Percentiles rank a stretch among this genome's conserved stretches.
Evolutionary conservation across 2,329 filamentous ascomycete genomes (phyloP).

Genomic region (Penicillium sp.): DNA sequence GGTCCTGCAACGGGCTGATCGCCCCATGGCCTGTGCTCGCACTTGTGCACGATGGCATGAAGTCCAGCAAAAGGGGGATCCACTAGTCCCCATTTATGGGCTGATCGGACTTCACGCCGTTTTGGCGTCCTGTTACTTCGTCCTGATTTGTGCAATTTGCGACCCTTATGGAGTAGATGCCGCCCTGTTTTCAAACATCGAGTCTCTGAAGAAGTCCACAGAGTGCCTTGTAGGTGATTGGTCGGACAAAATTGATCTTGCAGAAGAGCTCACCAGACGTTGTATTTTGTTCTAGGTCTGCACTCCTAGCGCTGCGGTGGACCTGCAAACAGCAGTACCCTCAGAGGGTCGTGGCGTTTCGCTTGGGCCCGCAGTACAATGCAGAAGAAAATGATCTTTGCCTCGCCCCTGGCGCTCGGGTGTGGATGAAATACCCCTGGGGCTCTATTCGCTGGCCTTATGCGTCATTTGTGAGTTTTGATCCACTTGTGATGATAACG

Average conservation of each 20-base stretch:
- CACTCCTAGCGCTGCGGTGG: neutral
- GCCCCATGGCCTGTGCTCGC: conserved; percentile 16
- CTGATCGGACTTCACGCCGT: conserved; percentile 19
- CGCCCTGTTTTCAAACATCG: neutral
- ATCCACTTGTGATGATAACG: conserved; percentile 4
- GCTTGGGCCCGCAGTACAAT: neutral
- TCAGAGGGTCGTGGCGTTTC: neutral
- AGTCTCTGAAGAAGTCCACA: neutral
- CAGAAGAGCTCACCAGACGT: neutral
- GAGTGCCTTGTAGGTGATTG: neutral
- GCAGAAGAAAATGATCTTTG: neutral
- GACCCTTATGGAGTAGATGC: neutral
- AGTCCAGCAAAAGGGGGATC: neutral
- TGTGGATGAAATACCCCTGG: neutral
- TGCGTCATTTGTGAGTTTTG: conserved; percentile 4
- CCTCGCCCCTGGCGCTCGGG: neutral
- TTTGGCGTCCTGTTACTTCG: neutral
- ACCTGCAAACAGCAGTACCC: neutral
- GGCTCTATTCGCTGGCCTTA: conserved; percentile 5
- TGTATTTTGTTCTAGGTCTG: neutral
- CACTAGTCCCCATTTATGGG: conserved; percentile 2
- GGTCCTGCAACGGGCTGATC: conserved; percentile 11
- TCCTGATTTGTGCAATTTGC: neutral
- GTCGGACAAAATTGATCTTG: neutral
- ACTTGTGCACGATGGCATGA: conserved; percentile 23